Base-by-base conservation (phyloP, 2,329 filamentous ascomycete species). In the Cytospora leucostoma region DNA sequence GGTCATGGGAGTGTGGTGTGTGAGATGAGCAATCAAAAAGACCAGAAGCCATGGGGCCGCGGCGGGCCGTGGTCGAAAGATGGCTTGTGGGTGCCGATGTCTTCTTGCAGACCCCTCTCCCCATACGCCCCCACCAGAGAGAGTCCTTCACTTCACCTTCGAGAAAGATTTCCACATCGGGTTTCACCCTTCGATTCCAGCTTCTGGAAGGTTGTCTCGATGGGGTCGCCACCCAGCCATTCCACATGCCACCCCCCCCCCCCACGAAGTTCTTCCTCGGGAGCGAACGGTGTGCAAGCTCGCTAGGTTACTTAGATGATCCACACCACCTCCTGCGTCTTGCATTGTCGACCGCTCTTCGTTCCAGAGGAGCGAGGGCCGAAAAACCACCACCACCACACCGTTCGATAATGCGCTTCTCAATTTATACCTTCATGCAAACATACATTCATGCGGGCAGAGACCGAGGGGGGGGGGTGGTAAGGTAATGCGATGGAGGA, bases 161-260 rank as follows among this genome's bases (percentile, higher is more conserved):
- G 7, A 35, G 17, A 17, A 34, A 35, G 53, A 34, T 51, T 61
- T 51, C 58, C 58, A 60, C 58, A 13, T 49, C 15, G 38, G 47
- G 61, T 27, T 27, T 27, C 27, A 52, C 35, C 37, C 44, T 65
- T 65, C 63, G 52, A 60, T 58, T 38, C 2, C 40, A 19, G 32
- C 63, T 65, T 65, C 63, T 62, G 58, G 63, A 65, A 65, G 63
- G 60, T 50, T 27, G 27, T 27, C 60, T 63, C 57, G 63, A 63
- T 44, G 63, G 58, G 61, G 52, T 35, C 47, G 37, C 58, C 58
- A 40, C 58, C 51, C 27, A 27, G 27, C 27, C 2, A 27, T 27
- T 27, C 27, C 27, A 27, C 27, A 27, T 27, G 27, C 58, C 58
- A 34, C 52, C 38, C 10, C 12, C 53, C 53, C 33, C 38, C n/a